A percentile compares a stretch with the other conserved stretches of the same genome.
These are phyloP conservation scores for Fusarium papillatum DNA, from an alignment of 2,329 filamentous ascomycete species.

Conservation along the genomic window DNA sequence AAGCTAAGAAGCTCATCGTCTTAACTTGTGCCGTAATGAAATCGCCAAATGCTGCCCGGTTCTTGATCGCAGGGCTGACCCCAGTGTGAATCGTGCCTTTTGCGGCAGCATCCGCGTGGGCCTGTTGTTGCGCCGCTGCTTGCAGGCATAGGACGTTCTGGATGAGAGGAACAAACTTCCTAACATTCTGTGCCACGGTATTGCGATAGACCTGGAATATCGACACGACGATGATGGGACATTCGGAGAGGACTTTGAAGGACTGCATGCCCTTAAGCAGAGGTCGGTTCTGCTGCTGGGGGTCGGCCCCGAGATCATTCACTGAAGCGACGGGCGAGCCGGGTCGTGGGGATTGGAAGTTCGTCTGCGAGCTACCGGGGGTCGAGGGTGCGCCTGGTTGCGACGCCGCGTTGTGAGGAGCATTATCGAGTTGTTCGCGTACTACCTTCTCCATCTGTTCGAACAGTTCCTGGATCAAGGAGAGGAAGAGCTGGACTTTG, in stretches of 20 bases:
- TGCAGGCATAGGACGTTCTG: constrained; percentile 91
- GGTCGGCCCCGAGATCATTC: constrained; percentile 84
- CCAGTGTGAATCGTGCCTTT: constrained; percentile 90
- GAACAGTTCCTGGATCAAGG: constrained; percentile 95
- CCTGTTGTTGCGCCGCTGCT: constrained; percentile 92
- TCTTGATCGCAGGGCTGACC: constrained; percentile 93
- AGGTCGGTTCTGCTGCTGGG: constrained; percentile 84
- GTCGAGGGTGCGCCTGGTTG: constrained; percentile 74
- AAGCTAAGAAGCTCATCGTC: constrained; percentile 98
- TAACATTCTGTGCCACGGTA: constrained; percentile 87
- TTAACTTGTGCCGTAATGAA: constrained; percentile 99
- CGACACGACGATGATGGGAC: constrained; percentile 98
- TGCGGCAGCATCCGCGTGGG: constrained; percentile 86
- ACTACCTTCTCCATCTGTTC: constrained; percentile 95
- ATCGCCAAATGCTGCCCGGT: constrained; percentile 93
- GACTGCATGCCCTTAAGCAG: constrained; percentile 96
- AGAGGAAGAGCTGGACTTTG: constrained; percentile 91
- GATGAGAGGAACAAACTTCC: constrained; percentile 92
- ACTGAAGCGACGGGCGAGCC: constrained; percentile 90
- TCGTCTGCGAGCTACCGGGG: constrained; percentile 73
- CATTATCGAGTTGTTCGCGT: constrained; percentile 92
- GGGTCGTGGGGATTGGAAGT: constrained; percentile 89
- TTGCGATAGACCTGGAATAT: constrained; percentile 94
- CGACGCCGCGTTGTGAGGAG: constrained; percentile 66
- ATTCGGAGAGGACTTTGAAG: constrained; percentile 98